Base-by-base conservation (phyloP, 306 rosid species). In the Prunus mume region DNA sequence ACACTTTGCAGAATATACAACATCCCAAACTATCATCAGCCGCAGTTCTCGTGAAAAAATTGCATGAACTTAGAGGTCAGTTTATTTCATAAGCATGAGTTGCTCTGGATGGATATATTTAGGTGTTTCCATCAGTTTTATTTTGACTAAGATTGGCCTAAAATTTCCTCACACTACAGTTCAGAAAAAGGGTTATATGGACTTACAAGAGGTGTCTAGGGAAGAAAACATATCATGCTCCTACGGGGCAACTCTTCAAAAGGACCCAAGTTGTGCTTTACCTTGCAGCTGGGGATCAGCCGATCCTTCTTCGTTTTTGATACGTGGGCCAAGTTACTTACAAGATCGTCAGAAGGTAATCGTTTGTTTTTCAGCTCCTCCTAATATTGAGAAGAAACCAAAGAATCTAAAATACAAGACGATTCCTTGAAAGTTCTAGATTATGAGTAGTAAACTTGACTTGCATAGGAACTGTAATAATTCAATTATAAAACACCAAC, bases 291-390 rank as follows among this genome's bases (percentile, higher is more conserved):
- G 92, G 93, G 85, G 96, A 60, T 69, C 83, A 74, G 81, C 90
- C 67, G 98, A 93, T 77, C 90, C 98, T 71, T 91, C 98, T 71
- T 87, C 87, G 38, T 93, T 90, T 87, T 75, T 91, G 78, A 83
- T 93, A 66, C 91, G 98, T 9, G 98, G 97, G 24, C 83, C 81
- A 87, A 86, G 56, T 75, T 93, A 88, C 80, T 85, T 90, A 47
- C 85, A 38, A 71, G 97, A 90, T 69, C 74, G 81, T 55, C 86
- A 78, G 8, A 93, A 93, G 96, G 98, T 91, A 82, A 14, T 45
- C 5, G 61, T 51, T 18, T 73, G 50, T 14, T 28, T 69, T 63
- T 55, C 45, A 73, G 43, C 60, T 68, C 61, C 75, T 46, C 45
- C 54, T 71, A 77, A 22, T 70, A 27, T 52, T 34, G 6, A 65